Conservation (phyloP, 495 filamentous ascomycete species). For the Tuber brumale region DNA sequence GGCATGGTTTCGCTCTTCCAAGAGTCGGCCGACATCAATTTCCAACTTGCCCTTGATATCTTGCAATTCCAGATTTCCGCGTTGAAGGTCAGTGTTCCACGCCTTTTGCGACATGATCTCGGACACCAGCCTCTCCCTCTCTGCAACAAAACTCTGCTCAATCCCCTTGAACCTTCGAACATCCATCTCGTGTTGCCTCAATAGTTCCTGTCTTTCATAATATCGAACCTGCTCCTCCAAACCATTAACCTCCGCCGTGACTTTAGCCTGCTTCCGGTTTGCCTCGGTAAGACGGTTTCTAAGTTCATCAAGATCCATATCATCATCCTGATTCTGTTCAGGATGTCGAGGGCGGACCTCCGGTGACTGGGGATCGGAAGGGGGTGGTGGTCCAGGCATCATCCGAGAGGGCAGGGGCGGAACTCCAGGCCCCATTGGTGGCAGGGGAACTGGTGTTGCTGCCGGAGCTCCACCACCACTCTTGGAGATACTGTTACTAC, state of each 20-base stretch:
- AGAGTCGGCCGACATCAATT: constrained; percentile 18
- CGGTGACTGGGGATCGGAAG: constrained; percentile 22
- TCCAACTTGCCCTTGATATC: constrained; percentile 26
- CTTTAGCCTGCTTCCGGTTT: constrained; percentile 22
- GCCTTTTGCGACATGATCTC: constrained; percentile 23
- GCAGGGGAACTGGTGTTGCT: constrained; percentile 18
- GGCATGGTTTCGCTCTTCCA: constrained; percentile 26
- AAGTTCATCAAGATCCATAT: constrained; percentile 27
- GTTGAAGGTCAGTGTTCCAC: constrained; percentile 32
- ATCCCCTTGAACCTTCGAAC: constrained; percentile 30
- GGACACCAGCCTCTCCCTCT: constrained; percentile 21
- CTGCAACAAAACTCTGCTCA: constrained; percentile 16
- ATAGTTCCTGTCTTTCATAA: constrained; percentile 23
- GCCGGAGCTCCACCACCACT: constrained; percentile 13
- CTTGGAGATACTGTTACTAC: constrained; percentile 33
- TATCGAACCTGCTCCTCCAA: constrained; percentile 28
- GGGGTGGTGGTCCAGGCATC: constrained; percentile 9
- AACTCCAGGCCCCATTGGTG: constrained; percentile 18
- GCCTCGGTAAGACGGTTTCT: constrained; percentile 30
- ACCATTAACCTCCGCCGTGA: constrained; percentile 21
- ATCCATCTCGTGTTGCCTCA: constrained; percentile 35
- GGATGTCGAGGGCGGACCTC: constrained; percentile 22
- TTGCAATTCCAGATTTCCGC: constrained; percentile 38
- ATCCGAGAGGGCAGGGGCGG: background rate
- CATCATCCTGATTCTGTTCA: constrained; percentile 32